These are phyloP conservation scores for Boletus rubescentipes DNA, from an alignment of 768 basidiomycete genomes.

Conservation along the genomic window DNA sequence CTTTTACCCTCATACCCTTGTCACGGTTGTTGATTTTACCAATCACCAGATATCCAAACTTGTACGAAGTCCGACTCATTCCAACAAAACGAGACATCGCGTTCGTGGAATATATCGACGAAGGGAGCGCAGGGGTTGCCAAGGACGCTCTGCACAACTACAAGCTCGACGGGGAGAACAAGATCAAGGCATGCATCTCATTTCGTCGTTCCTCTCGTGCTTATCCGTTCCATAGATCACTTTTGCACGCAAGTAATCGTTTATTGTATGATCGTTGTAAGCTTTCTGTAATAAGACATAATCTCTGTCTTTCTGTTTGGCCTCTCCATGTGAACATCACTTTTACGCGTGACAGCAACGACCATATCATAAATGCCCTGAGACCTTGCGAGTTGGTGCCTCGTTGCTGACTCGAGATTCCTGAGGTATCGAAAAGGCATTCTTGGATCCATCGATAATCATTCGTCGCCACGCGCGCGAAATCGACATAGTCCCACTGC, in stretches of 20 bases:
- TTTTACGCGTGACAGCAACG: constrained; percentile 28
- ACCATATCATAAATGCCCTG: constrained; percentile 19
- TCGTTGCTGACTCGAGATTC: constrained; percentile 11
- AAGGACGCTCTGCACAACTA: constrained; percentile 98
- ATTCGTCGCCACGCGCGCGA: constrained; percentile 7
- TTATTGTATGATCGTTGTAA: constrained; percentile 30
- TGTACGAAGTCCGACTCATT: constrained; percentile 97
- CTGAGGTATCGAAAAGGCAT: constrained; percentile 7
- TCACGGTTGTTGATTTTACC: background rate
- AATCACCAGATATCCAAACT: constrained; percentile 76
- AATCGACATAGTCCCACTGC: constrained; percentile 1
- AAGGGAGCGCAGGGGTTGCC: constrained; percentile 83
- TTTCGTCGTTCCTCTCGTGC: background rate
- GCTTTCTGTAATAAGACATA: constrained; percentile 32
- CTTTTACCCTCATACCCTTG: background rate
- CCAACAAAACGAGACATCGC: constrained; percentile 97
- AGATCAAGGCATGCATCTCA: constrained; percentile 77
- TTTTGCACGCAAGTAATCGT: constrained; percentile 65
- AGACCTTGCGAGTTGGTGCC: constrained; percentile 28
- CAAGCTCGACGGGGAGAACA: constrained; percentile 95
- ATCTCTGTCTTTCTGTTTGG: constrained; percentile 17
- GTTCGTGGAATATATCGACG: constrained; percentile 97
- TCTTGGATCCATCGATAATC: constrained; percentile 5
- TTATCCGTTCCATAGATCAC: constrained; percentile 51
- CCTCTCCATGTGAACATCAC: constrained; percentile 18